Evolutionary conservation across 306 rosid genomes (phyloP).

Genomic region (Prunus salicina): DNA sequence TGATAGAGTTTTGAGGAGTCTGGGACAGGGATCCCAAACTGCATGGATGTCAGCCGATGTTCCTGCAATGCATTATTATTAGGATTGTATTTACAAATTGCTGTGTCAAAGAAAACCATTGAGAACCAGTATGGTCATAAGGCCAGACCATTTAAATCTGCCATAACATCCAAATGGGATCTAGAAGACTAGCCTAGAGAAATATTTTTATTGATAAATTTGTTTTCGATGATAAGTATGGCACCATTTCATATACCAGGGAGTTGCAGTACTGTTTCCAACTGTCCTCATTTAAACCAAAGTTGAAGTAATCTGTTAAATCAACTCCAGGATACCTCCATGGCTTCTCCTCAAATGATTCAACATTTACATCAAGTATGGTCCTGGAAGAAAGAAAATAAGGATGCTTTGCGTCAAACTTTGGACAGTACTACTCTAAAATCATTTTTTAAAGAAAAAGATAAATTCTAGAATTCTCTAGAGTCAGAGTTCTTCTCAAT

Average conservation of each 20-base stretch:
- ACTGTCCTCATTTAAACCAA: slow-evolving; percentile 59
- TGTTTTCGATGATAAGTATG: neutral
- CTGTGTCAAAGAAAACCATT: slow-evolving; percentile 5
- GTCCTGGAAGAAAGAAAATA: slow-evolving; percentile 38
- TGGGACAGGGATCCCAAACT: slow-evolving; percentile 22
- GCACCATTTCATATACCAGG: slow-evolving; percentile 44
- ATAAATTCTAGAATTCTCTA: neutral
- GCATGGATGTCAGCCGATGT: slow-evolving; percentile 25
- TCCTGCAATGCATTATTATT: slow-evolving; percentile 30
- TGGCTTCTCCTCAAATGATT: slow-evolving; percentile 52
- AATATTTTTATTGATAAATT: neutral
- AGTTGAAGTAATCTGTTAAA: slow-evolving; percentile 64
- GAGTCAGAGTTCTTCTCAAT: too few species aligned
- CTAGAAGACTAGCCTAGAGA: slow-evolving; percentile 11
- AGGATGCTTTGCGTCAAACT: neutral
- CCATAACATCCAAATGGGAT: slow-evolving; percentile 4
- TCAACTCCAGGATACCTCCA: slow-evolving; percentile 61
- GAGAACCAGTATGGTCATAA: neutral
- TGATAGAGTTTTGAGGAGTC: slow-evolving; percentile 31
- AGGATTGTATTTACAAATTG: slow-evolving; percentile 9
- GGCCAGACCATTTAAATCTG: slow-evolving; percentile 9
- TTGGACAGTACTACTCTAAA: neutral
- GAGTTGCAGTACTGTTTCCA: slow-evolving; percentile 69
- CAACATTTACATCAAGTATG: slow-evolving; percentile 54
- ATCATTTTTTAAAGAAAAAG: neutral